A percentile compares a stretch with the other conserved stretches of the same genome.
These are phyloP conservation scores for Sisymbrium irio DNA, from an alignment of 345 rosid genomes.

Conservation along the genomic window DNA sequence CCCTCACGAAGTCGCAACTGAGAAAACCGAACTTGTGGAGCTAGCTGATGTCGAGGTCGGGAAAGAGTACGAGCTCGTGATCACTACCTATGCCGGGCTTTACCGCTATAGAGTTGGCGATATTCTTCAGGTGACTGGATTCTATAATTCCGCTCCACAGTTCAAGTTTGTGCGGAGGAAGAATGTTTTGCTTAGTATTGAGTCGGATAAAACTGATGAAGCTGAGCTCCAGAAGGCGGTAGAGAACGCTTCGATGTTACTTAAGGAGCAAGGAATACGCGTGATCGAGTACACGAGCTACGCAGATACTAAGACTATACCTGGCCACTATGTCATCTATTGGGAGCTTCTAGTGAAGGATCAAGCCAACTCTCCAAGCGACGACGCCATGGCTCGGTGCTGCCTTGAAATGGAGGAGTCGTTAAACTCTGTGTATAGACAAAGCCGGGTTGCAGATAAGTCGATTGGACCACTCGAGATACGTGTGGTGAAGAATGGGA, in stretches of 20 bases:
- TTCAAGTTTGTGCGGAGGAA: conserved; percentile 70
- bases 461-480: conserved; percentile 89
- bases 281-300: conserved; percentile 85
- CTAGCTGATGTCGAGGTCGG: conserved; percentile 69
- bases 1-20: conserved; percentile 29
- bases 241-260: conserved; percentile 51
- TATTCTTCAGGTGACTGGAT: conserved; percentile 70
- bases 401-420: conserved; percentile 79
- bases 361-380: conserved; percentile 42
- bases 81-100: conserved; percentile 76
- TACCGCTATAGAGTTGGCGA: conserved; percentile 85
- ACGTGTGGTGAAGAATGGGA: conserved; percentile 66
- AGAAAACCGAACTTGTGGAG: conserved; percentile 48
- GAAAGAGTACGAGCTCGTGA: conserved; percentile 81
- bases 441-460: conserved; percentile 78
- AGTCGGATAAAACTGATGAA: conserved; percentile 86
- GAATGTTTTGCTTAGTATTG: conserved; percentile 82
- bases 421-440: conserved; percentile 76
- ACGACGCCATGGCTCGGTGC: conserved; percentile 50
- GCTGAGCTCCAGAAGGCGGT: conserved; percentile 71
- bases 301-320: conserved; percentile 61
- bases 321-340: conserved; percentile 86
- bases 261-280: conserved; percentile 45
- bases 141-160: conserved; percentile 76
- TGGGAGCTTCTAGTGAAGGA: conserved; percentile 71